A percentile compares a stretch with the other conserved stretches of the same genome.
These are phyloP conservation scores for Metschnikowia peoriensis DNA, from an alignment of 805 yeast species.

Conservation along the genomic window DNA sequence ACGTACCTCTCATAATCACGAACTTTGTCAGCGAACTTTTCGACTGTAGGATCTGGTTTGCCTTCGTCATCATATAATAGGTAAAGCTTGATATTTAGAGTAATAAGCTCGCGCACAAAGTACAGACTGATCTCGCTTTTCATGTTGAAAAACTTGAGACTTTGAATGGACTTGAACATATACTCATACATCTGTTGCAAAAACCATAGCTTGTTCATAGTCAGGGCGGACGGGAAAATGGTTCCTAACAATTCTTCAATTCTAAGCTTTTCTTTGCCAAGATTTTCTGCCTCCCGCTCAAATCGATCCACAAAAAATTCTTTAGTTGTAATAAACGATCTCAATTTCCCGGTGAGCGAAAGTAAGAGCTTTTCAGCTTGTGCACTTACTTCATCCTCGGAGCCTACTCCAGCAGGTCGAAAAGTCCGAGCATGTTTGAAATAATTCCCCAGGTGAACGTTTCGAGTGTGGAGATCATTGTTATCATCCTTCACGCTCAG, in stretches of 20 bases:
- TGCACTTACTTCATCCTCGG: no score
- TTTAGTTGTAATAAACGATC: background rate
- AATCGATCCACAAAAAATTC: background rate
- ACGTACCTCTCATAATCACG: background rate
- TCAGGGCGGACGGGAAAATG: background rate
- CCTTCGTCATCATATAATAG: background rate
- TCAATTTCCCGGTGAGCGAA: background rate
- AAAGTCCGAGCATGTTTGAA: no score
- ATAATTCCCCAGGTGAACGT: no score
- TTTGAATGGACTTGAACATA: background rate
- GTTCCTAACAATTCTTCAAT: background rate
- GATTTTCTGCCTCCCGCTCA: background rate
- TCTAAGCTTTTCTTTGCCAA: background rate
- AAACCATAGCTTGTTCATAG: background rate
- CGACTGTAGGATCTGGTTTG: background rate
- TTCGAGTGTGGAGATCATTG: no score
- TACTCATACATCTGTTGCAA: background rate
- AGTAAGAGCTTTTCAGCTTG: background rate
- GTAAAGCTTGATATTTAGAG: background rate
- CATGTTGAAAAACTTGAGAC: background rate
- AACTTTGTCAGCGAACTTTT: background rate
- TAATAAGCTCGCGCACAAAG: background rate
- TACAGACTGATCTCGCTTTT: background rate
- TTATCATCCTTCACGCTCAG: no score
- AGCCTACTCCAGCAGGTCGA: no score